phyloP scores from a whole-genome alignment of 257 asterid genomes.

The Anisodus acutangulus region DNA sequence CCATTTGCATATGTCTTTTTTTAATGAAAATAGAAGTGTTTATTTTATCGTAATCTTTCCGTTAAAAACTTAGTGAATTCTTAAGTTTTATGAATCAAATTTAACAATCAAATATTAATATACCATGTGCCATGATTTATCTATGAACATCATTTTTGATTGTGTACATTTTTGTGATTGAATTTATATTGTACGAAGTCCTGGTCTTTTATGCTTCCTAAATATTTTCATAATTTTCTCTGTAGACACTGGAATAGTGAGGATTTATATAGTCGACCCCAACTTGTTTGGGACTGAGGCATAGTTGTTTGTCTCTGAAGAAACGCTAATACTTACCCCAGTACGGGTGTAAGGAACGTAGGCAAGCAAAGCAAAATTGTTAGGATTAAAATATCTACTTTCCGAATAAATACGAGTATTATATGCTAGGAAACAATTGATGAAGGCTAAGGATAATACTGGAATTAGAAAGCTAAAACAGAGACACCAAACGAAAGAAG shows the following conservation, averaged over 20 bases:
- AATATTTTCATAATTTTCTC: neutral
- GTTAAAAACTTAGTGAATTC: neutral
- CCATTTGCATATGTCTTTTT: neutral
- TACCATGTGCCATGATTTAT: neutral
- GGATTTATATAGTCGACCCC: too few relatives aligned
- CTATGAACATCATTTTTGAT: neutral
- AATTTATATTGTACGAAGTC: neutral
- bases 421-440: neutral
- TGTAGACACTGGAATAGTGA: neutral
- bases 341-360: neutral
- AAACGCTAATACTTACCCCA: neutral
- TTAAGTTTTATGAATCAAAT: neutral
- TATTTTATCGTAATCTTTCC: neutral
- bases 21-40: neutral
- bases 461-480: neutral
- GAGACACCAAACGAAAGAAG: neutral
- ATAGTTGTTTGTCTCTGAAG: too few relatives aligned
- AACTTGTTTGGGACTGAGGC: too few relatives aligned
- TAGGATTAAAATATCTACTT: neutral
- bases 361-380: neutral
- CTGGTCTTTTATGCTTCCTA: neutral
- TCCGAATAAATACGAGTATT: neutral
- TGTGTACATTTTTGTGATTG: neutral
- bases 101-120: neutral
- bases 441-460: neutral